Evolutionary conservation across 1,284 basidiomycete species (phyloP).

Genomic region (Boletellus deceptivus): DNA sequence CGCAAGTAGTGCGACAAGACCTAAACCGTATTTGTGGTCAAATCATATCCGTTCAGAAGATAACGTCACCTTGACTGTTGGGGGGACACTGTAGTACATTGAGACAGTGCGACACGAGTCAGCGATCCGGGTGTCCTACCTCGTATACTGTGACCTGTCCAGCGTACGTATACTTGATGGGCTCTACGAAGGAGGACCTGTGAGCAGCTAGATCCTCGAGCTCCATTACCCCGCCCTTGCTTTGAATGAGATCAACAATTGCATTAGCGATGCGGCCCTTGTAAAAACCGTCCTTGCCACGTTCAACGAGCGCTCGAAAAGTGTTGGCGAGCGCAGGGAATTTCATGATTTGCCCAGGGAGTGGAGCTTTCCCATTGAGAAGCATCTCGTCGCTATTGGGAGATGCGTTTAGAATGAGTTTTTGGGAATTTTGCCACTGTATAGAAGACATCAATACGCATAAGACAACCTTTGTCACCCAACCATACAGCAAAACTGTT

Average conservation of each 20-base stretch:
- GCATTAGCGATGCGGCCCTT: constrained; percentile 86
- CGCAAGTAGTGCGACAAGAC: constrained; percentile 88
- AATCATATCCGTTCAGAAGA: neutral
- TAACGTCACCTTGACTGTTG: constrained; percentile 80
- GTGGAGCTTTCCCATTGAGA: constrained; percentile 75
- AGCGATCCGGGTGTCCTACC: constrained; percentile 42
- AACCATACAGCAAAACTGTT: constrained; percentile 57
- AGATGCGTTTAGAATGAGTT: constrained; percentile 77
- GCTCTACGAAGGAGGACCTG: constrained; percentile 77
- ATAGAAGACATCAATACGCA: constrained; percentile 9
- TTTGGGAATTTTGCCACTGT: constrained; percentile 76
- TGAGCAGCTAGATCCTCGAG: constrained; percentile 85
- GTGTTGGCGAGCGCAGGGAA: constrained; percentile 82
- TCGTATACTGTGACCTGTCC: constrained; percentile 83
- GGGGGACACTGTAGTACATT: constrained; percentile 70
- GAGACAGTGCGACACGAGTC: neutral
- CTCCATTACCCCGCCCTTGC: constrained; percentile 87
- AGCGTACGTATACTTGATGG: constrained; percentile 87
- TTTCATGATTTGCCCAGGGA: constrained; percentile 74
- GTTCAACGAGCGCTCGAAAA: constrained; percentile 74
- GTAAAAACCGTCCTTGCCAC: constrained; percentile 92
- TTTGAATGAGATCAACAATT: constrained; percentile 82
- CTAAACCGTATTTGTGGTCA: constrained; percentile 32
- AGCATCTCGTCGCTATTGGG: constrained; percentile 85
- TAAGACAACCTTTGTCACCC: neutral